Evolutionary conservation across 768 basidiomycete species (phyloP).

Genomic region (Albatrellus ellisii): DNA sequence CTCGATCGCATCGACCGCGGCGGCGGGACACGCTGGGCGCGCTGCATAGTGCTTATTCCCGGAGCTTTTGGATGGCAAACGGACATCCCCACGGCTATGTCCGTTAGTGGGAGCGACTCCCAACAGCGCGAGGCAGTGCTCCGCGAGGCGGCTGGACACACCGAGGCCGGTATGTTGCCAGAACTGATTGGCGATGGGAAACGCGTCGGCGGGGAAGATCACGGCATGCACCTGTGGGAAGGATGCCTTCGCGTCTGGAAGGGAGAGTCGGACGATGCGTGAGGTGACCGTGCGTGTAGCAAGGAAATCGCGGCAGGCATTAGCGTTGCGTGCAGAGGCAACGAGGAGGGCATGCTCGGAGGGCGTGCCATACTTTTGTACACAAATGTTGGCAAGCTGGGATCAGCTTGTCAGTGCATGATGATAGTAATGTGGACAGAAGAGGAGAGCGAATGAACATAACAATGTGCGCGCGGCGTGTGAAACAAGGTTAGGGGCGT

Average conservation of each 20-base stretch:
- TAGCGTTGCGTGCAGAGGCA: slow-evolving; percentile 59
- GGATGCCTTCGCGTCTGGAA: slow-evolving; percentile 19
- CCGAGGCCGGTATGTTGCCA: slow-evolving; percentile 95
- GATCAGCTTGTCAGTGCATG: neutral
- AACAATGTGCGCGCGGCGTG: no score
- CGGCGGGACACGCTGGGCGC: slow-evolving; percentile 17
- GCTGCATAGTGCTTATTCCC: slow-evolving; percentile 53
- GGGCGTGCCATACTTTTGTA: slow-evolving; percentile 59
- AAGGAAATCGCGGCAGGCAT: slow-evolving; percentile 66
- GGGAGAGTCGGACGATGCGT: slow-evolving; percentile 56
- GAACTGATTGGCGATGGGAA: slow-evolving; percentile 69
- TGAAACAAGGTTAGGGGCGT: neutral
- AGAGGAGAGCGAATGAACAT: neutral
- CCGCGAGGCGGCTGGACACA: slow-evolving; percentile 79
- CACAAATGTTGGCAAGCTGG: slow-evolving; percentile 70
- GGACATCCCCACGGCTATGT: slow-evolving; percentile 10
- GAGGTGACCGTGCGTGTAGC: slow-evolving; percentile 36
- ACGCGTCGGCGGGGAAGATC: slow-evolving; percentile 52
- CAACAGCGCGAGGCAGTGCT: slow-evolving; percentile 64
- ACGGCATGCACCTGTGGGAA: slow-evolving; percentile 70
- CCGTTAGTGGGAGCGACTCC: slow-evolving; percentile 17
- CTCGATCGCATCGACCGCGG: slow-evolving; percentile 33
- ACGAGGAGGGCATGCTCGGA: slow-evolving; percentile 73
- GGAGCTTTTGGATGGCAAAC: slow-evolving; percentile 27
- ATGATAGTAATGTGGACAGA: neutral